Conservation (phyloP, 2,329 filamentous ascomycete species). For the Trichoderma cornu-damae region DNA sequence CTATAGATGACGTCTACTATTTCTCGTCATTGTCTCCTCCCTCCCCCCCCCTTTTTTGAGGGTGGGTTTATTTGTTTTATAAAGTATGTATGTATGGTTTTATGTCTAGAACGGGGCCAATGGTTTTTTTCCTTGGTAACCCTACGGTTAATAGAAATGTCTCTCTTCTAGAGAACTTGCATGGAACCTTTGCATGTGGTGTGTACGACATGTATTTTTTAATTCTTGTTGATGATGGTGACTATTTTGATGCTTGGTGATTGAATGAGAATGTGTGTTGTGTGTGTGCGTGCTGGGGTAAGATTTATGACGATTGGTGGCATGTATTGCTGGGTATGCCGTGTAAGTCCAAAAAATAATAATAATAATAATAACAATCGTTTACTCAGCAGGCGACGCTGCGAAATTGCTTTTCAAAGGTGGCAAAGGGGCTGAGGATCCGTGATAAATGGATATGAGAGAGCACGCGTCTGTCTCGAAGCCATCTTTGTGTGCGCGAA, state of each 20-base stretch:
- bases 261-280: too few species aligned
- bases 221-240: conserved; percentile 1
- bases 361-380: too few species aligned
- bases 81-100: too few species aligned
- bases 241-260: neutral
- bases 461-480: neutral
- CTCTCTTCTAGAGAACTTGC: conserved; percentile 5
- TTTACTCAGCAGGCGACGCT: too few species aligned
- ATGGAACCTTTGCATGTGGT: neutral
- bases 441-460: too few species aligned
- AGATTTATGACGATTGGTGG: neutral
- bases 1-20: conserved; percentile 6
- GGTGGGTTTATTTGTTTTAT: too few species aligned
- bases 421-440: too few species aligned
- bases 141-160: conserved; percentile 4
- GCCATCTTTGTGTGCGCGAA: neutral
- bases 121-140: neutral
- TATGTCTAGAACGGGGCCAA: neutral
- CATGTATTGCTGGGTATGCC: neutral
- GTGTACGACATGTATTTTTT: neutral
- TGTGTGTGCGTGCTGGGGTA: neutral
- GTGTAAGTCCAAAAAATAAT: too few species aligned
- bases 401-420: too few species aligned
- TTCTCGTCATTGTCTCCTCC: too few species aligned
- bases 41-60: neutral